Evolutionary conservation across 805 yeast genomes (phyloP).

Genomic region (Hanseniaspora singularis): DNA sequence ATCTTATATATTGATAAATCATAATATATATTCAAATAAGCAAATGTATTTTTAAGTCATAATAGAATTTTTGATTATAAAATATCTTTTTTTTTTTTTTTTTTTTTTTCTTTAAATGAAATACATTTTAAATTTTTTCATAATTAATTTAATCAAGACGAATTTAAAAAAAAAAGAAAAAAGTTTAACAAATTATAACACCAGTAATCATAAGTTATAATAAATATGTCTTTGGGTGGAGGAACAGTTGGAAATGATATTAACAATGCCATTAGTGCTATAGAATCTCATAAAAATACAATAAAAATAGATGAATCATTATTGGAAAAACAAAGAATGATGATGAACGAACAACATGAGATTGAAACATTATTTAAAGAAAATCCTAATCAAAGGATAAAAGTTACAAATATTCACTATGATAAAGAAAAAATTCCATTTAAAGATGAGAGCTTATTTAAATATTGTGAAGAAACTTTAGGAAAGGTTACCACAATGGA

Average conservation of each 20-base stretch:
- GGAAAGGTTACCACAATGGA: conserved; percentile 22
- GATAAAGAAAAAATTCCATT: conserved; percentile 17
- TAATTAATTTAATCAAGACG: no score
- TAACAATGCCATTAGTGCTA: conserved; percentile 13
- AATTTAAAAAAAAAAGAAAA: no score
- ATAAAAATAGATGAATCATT: conserved; percentile 6
- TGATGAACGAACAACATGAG: conserved; percentile 12
- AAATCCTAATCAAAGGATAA: conserved; percentile 22
- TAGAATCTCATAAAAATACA: conserved; percentile 14
- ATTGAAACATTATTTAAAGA: conserved; percentile 17
- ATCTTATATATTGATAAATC: no score
- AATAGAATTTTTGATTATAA: no score
- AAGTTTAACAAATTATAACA: no score
- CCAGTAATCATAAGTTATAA: not conserved
- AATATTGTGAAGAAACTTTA: conserved; percentile 24
- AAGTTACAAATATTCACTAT: conserved; percentile 20
- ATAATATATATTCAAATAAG: no score
- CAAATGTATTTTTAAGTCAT: no score
- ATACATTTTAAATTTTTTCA: no score
- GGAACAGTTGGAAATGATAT: conserved; percentile 15
- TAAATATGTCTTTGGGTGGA: conserved; percentile 11
- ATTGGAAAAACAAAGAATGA: conserved; percentile 3
- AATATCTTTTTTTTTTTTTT: no score
- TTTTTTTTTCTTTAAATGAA: no score
- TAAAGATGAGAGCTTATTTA: conserved; percentile 21